Evolutionary conservation across 2,329 filamentous ascomycete species (phyloP).

Genomic region (Trematosphaeria pertusa): DNA sequence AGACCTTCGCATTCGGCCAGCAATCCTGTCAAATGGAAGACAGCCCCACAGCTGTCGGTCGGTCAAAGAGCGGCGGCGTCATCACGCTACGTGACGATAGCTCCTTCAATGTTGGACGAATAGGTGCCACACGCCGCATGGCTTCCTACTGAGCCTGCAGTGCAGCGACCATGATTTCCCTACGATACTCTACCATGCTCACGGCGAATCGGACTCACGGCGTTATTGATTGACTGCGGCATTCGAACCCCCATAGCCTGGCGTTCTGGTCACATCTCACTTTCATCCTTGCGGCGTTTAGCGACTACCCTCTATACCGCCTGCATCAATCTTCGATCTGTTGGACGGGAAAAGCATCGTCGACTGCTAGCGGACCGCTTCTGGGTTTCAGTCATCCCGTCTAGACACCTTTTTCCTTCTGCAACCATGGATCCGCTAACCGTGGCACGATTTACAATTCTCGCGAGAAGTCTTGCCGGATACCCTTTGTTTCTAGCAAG

Average conservation of each 20-base stretch:
- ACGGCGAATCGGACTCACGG: constrained; percentile 45
- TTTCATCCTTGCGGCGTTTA: constrained; percentile 43
- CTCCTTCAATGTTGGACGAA: constrained; percentile 38
- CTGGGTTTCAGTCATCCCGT: constrained; percentile 26
- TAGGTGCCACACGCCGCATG: constrained; percentile 45
- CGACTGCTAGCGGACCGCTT: constrained; percentile 25
- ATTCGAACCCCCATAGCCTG: constrained; percentile 39
- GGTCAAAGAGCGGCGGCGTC: constrained; percentile 41
- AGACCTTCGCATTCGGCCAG: constrained; percentile 95
- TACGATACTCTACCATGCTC: constrained; percentile 38
- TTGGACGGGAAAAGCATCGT: constrained; percentile 27
- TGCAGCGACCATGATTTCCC: constrained; percentile 33
- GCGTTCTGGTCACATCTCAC: constrained; percentile 38
- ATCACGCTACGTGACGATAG: constrained; percentile 41
- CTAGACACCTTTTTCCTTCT: constrained; percentile 40
- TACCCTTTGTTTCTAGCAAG: constrained; percentile 35
- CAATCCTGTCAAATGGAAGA: constrained; percentile 67
- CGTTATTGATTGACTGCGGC: constrained; percentile 45
- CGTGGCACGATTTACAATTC: constrained; percentile 30
- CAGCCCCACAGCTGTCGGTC: constrained; percentile 60
- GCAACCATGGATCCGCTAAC: constrained; percentile 31
- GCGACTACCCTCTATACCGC: constrained; percentile 39
- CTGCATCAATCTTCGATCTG: constrained; percentile 33
- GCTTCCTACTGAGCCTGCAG: constrained; percentile 45
- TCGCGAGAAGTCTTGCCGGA: constrained; percentile 36